Percentiles rank a stretch among this genome's conserved stretches.
phyloP scores from a whole-genome alignment of 805 yeast genomes.

The Cephaloascus albidus region DNA sequence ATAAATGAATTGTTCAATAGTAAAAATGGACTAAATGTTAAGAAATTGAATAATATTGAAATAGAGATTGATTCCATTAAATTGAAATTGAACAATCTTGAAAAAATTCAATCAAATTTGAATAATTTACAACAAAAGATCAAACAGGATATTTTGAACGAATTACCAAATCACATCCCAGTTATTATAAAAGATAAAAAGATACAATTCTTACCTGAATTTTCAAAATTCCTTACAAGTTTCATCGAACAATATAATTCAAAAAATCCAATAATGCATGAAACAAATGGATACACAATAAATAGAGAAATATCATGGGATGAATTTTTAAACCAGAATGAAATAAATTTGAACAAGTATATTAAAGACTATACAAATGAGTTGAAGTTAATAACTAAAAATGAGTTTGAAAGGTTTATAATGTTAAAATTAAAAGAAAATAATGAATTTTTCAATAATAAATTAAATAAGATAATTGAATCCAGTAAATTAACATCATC shows the following conservation, averaged over 20 bases:
- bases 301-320: conserved; percentile 11
- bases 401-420: conserved; percentile 13
- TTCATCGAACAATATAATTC: conserved; percentile 19
- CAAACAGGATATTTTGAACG: conserved; percentile 9
- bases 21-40: neutral
- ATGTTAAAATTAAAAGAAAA: conserved; percentile 12
- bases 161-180: conserved; percentile 22
- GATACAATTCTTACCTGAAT: conserved; percentile 28
- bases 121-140: conserved; percentile 3
- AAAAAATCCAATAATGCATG: conserved; percentile 3
- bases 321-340: conserved; percentile 12
- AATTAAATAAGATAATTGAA: conserved; percentile 17
- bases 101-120: conserved; percentile 2
- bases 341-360: conserved; percentile 9
- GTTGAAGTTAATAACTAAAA: conserved; percentile 9
- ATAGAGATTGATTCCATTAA: conserved; percentile 3
- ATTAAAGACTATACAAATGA: conserved; percentile 4
- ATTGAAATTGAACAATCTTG: conserved; percentile 4
- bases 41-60: conserved; percentile 1
- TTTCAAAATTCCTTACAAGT: conserved; percentile 21
- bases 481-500: conserved; percentile 2
- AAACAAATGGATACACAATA: neutral
- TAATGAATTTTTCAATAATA: conserved; percentile 13
- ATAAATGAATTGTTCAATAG: neutral
- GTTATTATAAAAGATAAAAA: conserved; percentile 19